Evolutionary conservation across 257 asterid species (phyloP).

Genomic region (Sherardia arvensis): DNA sequence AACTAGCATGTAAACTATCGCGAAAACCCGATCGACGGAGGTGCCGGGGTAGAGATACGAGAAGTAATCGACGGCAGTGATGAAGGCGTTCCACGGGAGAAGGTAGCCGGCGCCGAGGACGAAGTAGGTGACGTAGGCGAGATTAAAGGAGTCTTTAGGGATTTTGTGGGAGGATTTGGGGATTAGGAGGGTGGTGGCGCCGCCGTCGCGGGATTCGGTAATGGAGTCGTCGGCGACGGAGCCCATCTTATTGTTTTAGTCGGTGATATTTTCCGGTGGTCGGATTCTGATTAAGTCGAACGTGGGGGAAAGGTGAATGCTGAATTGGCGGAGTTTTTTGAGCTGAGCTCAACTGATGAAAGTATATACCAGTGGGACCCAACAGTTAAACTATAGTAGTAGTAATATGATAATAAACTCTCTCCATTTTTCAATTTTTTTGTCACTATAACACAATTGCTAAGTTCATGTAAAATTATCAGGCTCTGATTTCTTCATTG

Average conservation of each 20-base stretch:
- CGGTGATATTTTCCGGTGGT: background rate
- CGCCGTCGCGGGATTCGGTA: slow-evolving; percentile 17
- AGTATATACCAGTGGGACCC: background rate
- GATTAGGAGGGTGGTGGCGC: slow-evolving; percentile 29
- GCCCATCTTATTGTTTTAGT: slow-evolving; percentile 5
- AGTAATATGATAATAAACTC: background rate
- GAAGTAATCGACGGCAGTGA: slow-evolving; percentile 97
- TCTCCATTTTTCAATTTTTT: background rate
- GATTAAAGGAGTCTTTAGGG: slow-evolving; percentile 63
- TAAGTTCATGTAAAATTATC: too few species aligned
- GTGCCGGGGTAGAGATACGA: slow-evolving; percentile 71
- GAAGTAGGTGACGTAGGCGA: slow-evolving; percentile 80
- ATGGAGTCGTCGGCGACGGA: slow-evolving; percentile 6
- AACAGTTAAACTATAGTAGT: background rate
- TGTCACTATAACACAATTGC: too few species aligned
- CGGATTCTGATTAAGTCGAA: background rate
- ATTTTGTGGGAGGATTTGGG: slow-evolving; percentile 39
- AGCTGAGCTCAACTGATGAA: background rate
- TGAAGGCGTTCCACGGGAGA: slow-evolving; percentile 94
- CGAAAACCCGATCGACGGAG: slow-evolving; percentile 70
- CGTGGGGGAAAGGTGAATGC: background rate
- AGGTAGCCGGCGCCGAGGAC: slow-evolving; percentile 75
- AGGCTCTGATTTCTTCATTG: too few species aligned
- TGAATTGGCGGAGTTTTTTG: background rate
- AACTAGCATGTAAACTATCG: slow-evolving; percentile 55